Evolutionary conservation across 495 filamentous ascomycete species (phyloP).

Genomic region (Hypomontagnella submonticulosa): DNA sequence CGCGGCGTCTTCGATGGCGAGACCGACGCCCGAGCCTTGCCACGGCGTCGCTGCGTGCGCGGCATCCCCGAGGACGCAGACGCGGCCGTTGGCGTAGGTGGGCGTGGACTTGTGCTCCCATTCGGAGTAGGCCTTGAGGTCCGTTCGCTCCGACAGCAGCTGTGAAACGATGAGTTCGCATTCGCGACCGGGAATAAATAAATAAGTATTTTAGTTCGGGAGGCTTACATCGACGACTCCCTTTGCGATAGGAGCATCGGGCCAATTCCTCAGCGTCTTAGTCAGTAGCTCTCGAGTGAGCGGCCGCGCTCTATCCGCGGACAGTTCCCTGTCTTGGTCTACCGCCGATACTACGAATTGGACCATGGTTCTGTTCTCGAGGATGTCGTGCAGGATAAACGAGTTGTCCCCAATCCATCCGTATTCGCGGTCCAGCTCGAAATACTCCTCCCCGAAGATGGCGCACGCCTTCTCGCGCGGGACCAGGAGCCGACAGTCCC

Average conservation of each 20-base stretch:
- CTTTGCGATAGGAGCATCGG: conserved; percentile 22
- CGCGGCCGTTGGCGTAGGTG: conserved; percentile 61
- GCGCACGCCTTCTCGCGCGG: conserved; percentile 31
- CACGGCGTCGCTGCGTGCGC: conserved; percentile 71
- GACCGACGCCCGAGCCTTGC: conserved; percentile 70
- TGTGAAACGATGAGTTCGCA: conserved; percentile 9
- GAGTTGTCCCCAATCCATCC: conserved; percentile 38
- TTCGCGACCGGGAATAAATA: too few species aligned
- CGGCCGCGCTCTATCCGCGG: conserved; percentile 20
- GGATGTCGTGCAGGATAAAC: conserved; percentile 22
- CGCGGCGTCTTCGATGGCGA: conserved; percentile 71
- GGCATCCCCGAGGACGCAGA: conserved; percentile 71
- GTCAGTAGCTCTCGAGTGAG: conserved; percentile 23
- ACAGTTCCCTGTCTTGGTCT: conserved; percentile 15
- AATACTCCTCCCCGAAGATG: conserved; percentile 26
- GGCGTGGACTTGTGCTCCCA: conserved; percentile 68
- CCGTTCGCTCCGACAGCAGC: conserved; percentile 35
- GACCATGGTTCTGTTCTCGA: conserved; percentile 32
- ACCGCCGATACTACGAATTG: conserved; percentile 28
- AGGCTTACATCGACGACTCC: conserved; percentile 32
- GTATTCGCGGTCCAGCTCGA: conserved; percentile 34
- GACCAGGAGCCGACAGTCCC: conserved; percentile 33
- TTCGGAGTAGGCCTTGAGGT: conserved; percentile 66
- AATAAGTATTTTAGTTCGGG: too few species aligned
- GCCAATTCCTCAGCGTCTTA: conserved; percentile 10